phyloP scores from a whole-genome alignment of 2,329 filamentous ascomycete species.

The Beauveria medogensis region DNA sequence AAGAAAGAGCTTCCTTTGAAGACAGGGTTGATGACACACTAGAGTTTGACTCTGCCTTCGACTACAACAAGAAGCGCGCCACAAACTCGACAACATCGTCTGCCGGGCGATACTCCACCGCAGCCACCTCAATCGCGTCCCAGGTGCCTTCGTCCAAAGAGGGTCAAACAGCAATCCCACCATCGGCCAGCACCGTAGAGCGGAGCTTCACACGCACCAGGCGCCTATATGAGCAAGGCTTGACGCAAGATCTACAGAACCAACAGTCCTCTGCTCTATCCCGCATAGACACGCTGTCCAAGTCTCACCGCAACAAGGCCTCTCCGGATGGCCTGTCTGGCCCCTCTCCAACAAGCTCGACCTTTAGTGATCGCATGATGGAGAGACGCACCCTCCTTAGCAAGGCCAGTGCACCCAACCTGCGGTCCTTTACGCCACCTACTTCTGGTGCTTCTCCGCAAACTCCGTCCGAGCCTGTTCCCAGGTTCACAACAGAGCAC shows the following conservation, averaged over 20 bases:
- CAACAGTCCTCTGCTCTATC: constrained; percentile 69
- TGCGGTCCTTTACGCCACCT: constrained; percentile 50
- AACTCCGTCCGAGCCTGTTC: constrained; percentile 29
- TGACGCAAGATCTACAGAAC: constrained; percentile 72
- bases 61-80: constrained; percentile 68
- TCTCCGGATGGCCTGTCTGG: constrained; percentile 42
- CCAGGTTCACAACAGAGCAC: constrained; percentile 27
- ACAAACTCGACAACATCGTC: constrained; percentile 81
- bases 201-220: constrained; percentile 62
- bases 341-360: constrained; percentile 37
- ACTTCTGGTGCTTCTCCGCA: constrained; percentile 31
- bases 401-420: constrained; percentile 60
- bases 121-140: constrained; percentile 70
- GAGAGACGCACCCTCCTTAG: constrained; percentile 38
- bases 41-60: constrained; percentile 43
- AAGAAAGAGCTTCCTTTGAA: constrained; percentile 40
- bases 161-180: constrained; percentile 28
- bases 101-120: constrained; percentile 66
- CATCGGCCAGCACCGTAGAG: constrained; percentile 39
- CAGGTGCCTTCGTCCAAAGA: constrained; percentile 52
- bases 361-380: constrained; percentile 38
- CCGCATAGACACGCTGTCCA: constrained; percentile 71
- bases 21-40: constrained; percentile 25
- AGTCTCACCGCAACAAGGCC: constrained; percentile 42
- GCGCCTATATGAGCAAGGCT: constrained; percentile 73